Conservation (phyloP, 192 early-diverging fungal genomes). For the Kappamyces sp. region DNA sequence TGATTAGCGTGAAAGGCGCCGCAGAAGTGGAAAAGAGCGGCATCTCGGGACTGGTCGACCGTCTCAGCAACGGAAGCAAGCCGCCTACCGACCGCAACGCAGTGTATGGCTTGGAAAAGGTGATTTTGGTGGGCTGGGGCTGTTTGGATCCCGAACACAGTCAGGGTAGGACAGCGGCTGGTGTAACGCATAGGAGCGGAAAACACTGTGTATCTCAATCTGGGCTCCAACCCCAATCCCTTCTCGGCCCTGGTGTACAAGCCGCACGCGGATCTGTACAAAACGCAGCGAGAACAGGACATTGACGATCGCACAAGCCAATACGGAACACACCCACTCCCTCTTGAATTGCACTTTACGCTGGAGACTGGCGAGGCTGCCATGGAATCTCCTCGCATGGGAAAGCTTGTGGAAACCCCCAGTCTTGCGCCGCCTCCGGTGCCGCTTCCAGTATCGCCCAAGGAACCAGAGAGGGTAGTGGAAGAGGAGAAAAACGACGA, state of each 20-base stretch:
- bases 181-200: slow-evolving; percentile 18
- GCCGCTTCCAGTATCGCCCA: not conserved
- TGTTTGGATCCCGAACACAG: slow-evolving; percentile 25
- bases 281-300: too few species aligned
- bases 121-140: slow-evolving; percentile 33
- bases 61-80: slow-evolving; percentile 10
- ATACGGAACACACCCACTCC: too few species aligned
- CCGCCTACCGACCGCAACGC: not conserved
- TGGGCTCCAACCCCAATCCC: slow-evolving; percentile 12
- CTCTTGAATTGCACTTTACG: too few species aligned
- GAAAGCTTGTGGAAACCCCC: too few species aligned
- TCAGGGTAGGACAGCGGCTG: slow-evolving; percentile 18
- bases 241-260: slow-evolving; percentile 7
- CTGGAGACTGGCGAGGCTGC: too few species aligned
- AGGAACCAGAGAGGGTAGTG: slow-evolving; percentile 14
- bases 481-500: slow-evolving; percentile 11
- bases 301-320: too few species aligned
- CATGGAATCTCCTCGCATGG: too few species aligned
- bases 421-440: too few species aligned
- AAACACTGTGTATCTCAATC: not conserved
- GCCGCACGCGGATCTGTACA: not conserved
- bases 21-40: slow-evolving; percentile 20
- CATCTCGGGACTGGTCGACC: slow-evolving; percentile 22
- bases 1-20: slow-evolving; percentile 18
- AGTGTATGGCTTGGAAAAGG: slow-evolving; percentile 24